phyloP scores from a whole-genome alignment of 129 eudicot genomes.

The Flaveria sonorensis region DNA sequence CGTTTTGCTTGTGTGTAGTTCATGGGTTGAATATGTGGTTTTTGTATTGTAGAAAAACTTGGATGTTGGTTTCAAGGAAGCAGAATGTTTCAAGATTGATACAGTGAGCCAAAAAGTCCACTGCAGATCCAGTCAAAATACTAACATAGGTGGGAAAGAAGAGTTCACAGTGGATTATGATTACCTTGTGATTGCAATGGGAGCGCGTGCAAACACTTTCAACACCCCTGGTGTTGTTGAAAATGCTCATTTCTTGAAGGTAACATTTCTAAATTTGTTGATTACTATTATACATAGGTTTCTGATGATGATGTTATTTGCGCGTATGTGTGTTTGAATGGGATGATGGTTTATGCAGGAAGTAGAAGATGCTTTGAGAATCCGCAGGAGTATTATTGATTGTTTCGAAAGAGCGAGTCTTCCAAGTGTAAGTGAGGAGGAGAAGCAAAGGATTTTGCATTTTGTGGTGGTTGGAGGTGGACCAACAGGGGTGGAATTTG shows the following conservation, averaged over 20 bases:
- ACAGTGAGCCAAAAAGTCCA: conserved; percentile 58
- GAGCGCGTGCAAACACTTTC: conserved; percentile 79
- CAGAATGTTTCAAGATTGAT: conserved; percentile 84
- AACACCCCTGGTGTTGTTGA: conserved; percentile 90
- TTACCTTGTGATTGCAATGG: conserved; percentile 70
- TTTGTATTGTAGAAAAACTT: conserved; percentile 51
- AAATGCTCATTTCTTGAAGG: conserved; percentile 43
- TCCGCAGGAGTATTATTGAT: conserved; percentile 66
- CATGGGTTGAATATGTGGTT: background rate
- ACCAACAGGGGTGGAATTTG: conserved; percentile 85
- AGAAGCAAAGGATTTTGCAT: conserved; percentile 67
- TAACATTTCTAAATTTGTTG: background rate
- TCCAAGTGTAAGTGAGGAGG: conserved; percentile 66
- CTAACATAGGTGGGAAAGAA: conserved; percentile 47
- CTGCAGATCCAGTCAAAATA: conserved; percentile 48
- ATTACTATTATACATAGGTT: background rate
- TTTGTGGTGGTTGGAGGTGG: conserved; percentile 93
- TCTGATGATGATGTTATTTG: background rate
- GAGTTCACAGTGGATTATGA: conserved; percentile 76
- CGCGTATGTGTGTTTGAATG: background rate
- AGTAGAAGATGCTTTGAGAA: conserved; percentile 73
- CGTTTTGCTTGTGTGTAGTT: background rate
- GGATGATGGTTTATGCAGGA: conserved; percentile 42
- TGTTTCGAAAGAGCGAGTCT: conserved; percentile 83
- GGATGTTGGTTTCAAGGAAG: conserved; percentile 62